A percentile compares a stretch with the other conserved stretches of the same genome.
These are phyloP conservation scores for Geotrichum carabidarum DNA, from an alignment of 1,139 yeast genomes.

Conservation along the genomic window DNA sequence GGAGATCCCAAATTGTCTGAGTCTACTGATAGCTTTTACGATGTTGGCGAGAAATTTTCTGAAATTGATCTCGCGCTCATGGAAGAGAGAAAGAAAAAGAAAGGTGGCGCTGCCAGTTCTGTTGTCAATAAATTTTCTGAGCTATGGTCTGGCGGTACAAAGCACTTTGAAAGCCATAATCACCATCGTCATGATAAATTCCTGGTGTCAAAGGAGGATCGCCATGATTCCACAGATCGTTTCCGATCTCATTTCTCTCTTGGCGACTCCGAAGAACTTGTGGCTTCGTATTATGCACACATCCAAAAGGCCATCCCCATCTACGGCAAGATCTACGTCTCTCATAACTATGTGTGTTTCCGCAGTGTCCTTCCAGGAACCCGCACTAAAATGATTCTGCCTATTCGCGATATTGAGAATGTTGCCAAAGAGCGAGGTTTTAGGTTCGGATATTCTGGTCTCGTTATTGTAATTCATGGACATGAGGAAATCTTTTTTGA, in stretches of 20 bases:
- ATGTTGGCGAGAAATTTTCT: slow-evolving; percentile 2
- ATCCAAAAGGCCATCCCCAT: slow-evolving; percentile 66
- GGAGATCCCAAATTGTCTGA: not conserved
- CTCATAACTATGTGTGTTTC: slow-evolving; percentile 64
- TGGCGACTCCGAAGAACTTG: slow-evolving; percentile 46
- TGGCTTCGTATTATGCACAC: slow-evolving; percentile 70
- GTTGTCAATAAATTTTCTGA: slow-evolving; percentile 43
- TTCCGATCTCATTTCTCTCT: slow-evolving; percentile 66
- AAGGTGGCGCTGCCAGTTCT: slow-evolving; percentile 10
- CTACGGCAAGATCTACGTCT: slow-evolving; percentile 76
- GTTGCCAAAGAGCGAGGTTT: slow-evolving; percentile 63
- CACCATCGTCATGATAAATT: slow-evolving; percentile 34
- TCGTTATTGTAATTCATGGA: slow-evolving; percentile 63
- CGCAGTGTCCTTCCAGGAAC: slow-evolving; percentile 76
- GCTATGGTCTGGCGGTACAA: slow-evolving; percentile 61
- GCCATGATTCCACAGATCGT: slow-evolving; percentile 46
- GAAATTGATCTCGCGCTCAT: not conserved
- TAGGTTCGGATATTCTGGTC: slow-evolving; percentile 61
- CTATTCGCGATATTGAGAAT: slow-evolving; percentile 64
- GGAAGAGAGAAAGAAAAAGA: slow-evolving; percentile 11
- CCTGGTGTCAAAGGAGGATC: slow-evolving; percentile 45
- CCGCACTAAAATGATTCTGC: slow-evolving; percentile 77
- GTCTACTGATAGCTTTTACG: slow-evolving; percentile 10
- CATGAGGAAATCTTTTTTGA: slow-evolving; percentile 74
- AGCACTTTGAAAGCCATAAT: slow-evolving; percentile 46